Conservation (phyloP, 306 rosid genomes). For the Abrus pulchellus region DNA sequence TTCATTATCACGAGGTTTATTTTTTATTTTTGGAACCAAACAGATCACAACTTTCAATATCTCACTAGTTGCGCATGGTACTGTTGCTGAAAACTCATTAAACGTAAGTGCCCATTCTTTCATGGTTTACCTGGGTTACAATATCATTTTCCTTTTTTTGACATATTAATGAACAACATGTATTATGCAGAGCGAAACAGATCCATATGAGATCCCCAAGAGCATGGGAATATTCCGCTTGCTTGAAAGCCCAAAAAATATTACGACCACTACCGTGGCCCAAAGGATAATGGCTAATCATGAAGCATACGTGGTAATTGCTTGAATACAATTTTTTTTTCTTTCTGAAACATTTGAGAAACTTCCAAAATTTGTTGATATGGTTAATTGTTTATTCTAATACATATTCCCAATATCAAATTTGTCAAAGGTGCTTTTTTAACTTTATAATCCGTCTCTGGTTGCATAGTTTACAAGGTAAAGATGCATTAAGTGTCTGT, state of each 20-base stretch:
- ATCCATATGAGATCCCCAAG: constrained; percentile 85
- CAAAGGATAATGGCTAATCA: constrained; percentile 94
- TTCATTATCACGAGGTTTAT: constrained; percentile 40
- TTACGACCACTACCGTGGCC: constrained; percentile 83
- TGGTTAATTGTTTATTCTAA: neutral
- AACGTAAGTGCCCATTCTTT: constrained; percentile 59
- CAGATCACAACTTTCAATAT: constrained; percentile 97
- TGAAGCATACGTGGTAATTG: constrained; percentile 83
- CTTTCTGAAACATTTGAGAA: constrained; percentile 28
- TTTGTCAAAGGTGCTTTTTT: neutral
- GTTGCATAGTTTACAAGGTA: neutral
- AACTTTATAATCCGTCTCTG: constrained; percentile 17
- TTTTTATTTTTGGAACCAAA: constrained; percentile 38
- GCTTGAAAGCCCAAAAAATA: constrained; percentile 88
- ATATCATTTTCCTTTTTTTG: constrained; percentile 12
- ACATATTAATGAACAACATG: constrained; percentile 39
- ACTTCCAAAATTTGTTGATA: neutral
- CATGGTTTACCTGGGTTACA: constrained; percentile 26
- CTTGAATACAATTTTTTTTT: neutral
- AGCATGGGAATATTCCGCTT: constrained; percentile 84
- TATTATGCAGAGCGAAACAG: constrained; percentile 66
- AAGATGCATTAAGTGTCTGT: neutral
- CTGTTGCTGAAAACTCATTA: constrained; percentile 74
- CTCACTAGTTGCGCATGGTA: constrained; percentile 85
- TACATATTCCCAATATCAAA: neutral